Conservation (phyloP, 768 basidiomycete genomes). For the Coprinopsis strossmayeri region DNA sequence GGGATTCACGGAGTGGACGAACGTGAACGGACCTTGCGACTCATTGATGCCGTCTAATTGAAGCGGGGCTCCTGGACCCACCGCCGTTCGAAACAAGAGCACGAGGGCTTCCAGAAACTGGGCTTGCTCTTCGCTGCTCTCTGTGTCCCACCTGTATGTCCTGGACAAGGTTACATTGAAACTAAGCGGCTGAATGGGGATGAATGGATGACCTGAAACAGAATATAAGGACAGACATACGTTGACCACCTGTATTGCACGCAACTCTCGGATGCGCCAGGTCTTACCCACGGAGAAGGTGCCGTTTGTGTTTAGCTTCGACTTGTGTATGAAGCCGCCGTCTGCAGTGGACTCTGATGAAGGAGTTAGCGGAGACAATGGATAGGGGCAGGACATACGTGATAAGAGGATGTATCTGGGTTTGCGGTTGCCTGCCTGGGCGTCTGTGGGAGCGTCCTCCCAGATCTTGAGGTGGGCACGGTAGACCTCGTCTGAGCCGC, state of each 20-base stretch:
- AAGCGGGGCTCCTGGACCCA: conserved; percentile 37
- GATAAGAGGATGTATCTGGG: conserved; percentile 88
- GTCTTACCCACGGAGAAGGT: conserved; percentile 97
- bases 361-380: conserved; percentile 8
- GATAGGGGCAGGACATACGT: conserved; percentile 46
- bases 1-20: not conserved
- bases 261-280: conserved; percentile 82
- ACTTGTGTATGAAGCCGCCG: conserved; percentile 84
- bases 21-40: conserved; percentile 23
- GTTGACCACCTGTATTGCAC: conserved; percentile 66
- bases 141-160: conserved; percentile 88
- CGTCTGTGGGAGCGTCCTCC: conserved; percentile 74
- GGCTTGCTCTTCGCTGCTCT: conserved; percentile 63
- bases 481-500: conserved; percentile 70
- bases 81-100: conserved; percentile 48
- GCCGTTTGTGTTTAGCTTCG: conserved; percentile 91
- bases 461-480: conserved; percentile 89
- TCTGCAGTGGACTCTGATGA: conserved; percentile 52
- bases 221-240: conserved; percentile 36
- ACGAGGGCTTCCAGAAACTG: conserved; percentile 65
- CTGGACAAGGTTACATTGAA: conserved; percentile 86
- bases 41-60: conserved; percentile 53
- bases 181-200: conserved; percentile 39
- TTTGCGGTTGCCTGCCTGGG: conserved; percentile 54
- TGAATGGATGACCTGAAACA: conserved; percentile 1